Base-by-base conservation (phyloP, 2,329 filamentous ascomycete species). In the Ceratocystiopsis sp. region DNA sequence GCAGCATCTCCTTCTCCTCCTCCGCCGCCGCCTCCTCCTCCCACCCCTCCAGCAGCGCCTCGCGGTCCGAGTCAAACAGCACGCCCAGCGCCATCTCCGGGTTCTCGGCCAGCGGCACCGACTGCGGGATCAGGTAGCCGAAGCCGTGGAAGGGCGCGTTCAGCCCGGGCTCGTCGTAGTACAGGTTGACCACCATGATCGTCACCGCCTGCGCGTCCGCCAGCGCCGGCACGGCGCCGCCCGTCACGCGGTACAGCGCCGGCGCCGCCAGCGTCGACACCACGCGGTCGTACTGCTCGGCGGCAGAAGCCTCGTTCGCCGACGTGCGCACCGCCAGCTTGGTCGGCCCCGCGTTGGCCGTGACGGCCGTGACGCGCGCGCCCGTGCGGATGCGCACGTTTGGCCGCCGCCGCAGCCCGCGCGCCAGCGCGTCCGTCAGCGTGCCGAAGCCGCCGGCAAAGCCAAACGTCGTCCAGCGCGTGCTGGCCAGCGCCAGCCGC, bases 101-200 rank as follows among this genome's bases (percentile, higher is more conserved):
- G 47, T 59, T 59, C 37, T 53, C 41, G 3, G 51, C 53, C 29
- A 47, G 47, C 19, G 51, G 45, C 19, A 57, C 50, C 15, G 77
- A 77, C 46, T 77, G 75, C 2, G 91, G 89, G 46, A 98, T 82
- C 6, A 98, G 73, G 59, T 96, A 96, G 50, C 91, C 91, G 56
- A 96, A 93, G 16, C 87, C 91, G 29, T 67, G 62, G 44, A 76
- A 65, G 14, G 74, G 72, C 3, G 52, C 48, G 40, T 84, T 67
- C 34, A 93, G 62, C 45, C 73, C 55, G 8, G 77, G 68, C 37
- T 75, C 67, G 2, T 69, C 65, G 59, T 80, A 98, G 69, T 80
- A 95, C 40, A 98, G 68, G 61, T 94, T 95, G 48, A 98, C 81
- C 3, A 87, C 83, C 78, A 87, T 87, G 51, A 95, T 86, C 32